Evolutionary conservation across 2,329 filamentous ascomycete genomes (phyloP).

Genomic region (Alternaria arborescens): DNA sequence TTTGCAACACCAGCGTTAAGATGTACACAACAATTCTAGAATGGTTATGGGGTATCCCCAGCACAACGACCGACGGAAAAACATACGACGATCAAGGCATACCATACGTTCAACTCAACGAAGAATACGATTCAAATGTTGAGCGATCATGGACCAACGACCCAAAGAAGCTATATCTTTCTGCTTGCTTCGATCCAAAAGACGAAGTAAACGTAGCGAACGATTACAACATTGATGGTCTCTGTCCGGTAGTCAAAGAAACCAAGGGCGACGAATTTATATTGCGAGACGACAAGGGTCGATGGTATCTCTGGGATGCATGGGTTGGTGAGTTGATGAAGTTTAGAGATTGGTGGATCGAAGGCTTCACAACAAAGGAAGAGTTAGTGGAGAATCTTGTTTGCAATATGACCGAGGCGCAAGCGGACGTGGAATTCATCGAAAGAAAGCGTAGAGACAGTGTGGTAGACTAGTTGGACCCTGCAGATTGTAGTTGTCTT

Average conservation of each 20-base stretch:
- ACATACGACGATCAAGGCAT: conserved; percentile 2
- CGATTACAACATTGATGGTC: conserved; percentile 13
- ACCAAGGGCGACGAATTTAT: conserved; percentile 10
- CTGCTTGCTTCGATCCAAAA: conserved; percentile 6
- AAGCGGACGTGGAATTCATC: conserved; percentile 10
- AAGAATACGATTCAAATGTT: conserved; percentile 5
- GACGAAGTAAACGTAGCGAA: conserved; percentile 7
- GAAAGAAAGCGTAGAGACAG: conserved; percentile 1
- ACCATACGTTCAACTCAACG: conserved; percentile 13
- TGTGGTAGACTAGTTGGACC: conserved; percentile 2
- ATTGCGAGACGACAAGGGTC: background rate
- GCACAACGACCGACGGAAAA: background rate
- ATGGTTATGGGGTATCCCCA: background rate
- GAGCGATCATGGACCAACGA: conserved; percentile 17
- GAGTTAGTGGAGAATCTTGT: conserved; percentile 10
- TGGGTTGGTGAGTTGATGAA: conserved; percentile 11
- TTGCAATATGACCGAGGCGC: conserved; percentile 9
- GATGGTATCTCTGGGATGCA: conserved; percentile 18
- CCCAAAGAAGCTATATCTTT: conserved; percentile 11
- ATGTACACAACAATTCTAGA: background rate
- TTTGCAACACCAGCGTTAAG: background rate
- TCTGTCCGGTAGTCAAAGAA: conserved; percentile 14
- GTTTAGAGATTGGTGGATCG: conserved; percentile 10
- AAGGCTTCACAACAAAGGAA: conserved; percentile 14
- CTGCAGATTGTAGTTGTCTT: background rate